Percentiles rank a stretch among this genome's conserved stretches.
Conservation (phyloP, 176 grass and related monocot species). For the Aegilops longissima region DNA sequence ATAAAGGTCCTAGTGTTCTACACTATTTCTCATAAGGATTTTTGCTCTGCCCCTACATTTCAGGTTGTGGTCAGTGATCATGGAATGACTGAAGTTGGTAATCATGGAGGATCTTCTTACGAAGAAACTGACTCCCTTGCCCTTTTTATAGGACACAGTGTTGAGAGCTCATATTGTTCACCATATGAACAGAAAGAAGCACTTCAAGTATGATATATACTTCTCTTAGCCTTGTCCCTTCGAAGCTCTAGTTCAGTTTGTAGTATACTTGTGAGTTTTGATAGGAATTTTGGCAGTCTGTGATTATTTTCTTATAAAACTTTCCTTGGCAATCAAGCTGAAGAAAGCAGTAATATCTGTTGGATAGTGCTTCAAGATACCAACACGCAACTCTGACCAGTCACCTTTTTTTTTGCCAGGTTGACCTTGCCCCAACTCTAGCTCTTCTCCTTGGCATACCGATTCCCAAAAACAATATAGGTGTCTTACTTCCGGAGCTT, state of each 20-base stretch:
- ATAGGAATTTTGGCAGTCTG: constrained; percentile 4
- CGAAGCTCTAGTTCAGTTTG: constrained; percentile 4
- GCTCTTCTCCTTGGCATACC: constrained; percentile 86
- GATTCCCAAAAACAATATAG: constrained; percentile 96
- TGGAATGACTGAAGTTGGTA: constrained; percentile 94
- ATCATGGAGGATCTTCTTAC: constrained; percentile 94
- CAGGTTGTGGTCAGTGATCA: constrained; percentile 95
- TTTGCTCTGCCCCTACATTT: constrained; percentile 15
- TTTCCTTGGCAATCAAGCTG: neutral
- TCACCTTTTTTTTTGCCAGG: constrained; percentile 44
- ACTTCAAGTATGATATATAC: constrained; percentile 65
- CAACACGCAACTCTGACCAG: neutral
- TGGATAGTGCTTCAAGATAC: neutral
- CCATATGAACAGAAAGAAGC: constrained; percentile 57
- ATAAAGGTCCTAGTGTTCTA: neutral
- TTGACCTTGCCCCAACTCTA: constrained; percentile 85
- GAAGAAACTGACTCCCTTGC: constrained; percentile 88
- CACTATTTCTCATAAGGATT: constrained; percentile 2
- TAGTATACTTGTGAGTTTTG: neutral
- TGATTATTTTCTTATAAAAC: constrained; percentile 15
- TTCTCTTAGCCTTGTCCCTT: constrained; percentile 18
- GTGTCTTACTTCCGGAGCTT: constrained; percentile 67
- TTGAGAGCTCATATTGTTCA: constrained; percentile 40
- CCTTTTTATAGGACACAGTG: constrained; percentile 73
- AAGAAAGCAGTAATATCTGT: neutral